Evolutionary conservation across 352 stramenopile species (phyloP), one percentile per base, ranked within the genome.

Genomic region (Globisporangium apiculatum): DNA sequence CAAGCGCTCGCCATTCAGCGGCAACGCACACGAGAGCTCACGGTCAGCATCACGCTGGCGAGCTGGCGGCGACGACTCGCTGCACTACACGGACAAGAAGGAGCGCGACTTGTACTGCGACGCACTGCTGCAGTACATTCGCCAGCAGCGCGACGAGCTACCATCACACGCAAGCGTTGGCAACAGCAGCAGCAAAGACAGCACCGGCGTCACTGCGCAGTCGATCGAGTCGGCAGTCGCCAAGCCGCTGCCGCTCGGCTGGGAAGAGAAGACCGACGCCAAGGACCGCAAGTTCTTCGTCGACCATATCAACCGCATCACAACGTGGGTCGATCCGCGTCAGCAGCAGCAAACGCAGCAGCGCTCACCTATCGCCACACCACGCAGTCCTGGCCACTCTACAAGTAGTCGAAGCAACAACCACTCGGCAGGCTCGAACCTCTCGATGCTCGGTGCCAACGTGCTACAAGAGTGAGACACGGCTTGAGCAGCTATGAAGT

Each of bases 231-330:
- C 24, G 24, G 1, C 24, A 31, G 24, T 31, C 2, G 15, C 31
- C 3, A 64, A 58, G 42, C 61, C 67, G n/a, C 57, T 92, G 31
- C 83, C 83, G 2, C 56, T 76, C 0, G 83, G 83, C 0, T 92
- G 83, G 83, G 80, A 89, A 37, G 72, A 86, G 57, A 89, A 87
- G 57, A 68, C 46, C 5, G 83, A 92, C 24, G 60, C 65, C 24
- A 89, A 92, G 54, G 83, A 80, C 35, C 69, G 83, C 46, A 58
- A 68, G 10, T 91, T 89, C 60, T 92, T 75, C 59, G 74, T 92
- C 53, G 83, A 89, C 55, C 83, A 92, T 64, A 77, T 87, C 62
- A 86, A 85, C 55, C 73, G 78, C 24, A 57, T 77, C 51, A 92
- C 80, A 4, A 92, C 83, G 12, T 90, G 83, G 83, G 70, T 67